Evolutionary conservation across 768 basidiomycete genomes (phyloP), one percentile per base, ranked within the genome.

Genomic region (Phaeotremella skinneri): DNA sequence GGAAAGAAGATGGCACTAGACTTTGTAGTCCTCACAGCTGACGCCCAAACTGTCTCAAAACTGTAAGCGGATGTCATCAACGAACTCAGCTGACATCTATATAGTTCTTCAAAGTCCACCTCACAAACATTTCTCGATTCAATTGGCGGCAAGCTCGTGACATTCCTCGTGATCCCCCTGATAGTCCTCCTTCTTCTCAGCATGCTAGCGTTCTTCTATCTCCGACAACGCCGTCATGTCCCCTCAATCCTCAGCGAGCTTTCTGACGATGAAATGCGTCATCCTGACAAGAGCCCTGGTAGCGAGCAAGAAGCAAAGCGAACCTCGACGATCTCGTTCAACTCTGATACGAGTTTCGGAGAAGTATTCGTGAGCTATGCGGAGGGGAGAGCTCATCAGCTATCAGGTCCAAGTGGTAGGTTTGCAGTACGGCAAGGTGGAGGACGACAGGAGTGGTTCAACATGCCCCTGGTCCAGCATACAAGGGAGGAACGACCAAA

Each of bases 1-100:
- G 32, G 58, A 14, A 50, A 55, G 31, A 66, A 61, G 57, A 61
- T 69, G 63, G 41, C 66, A 0, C n/a, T 74, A 7, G 67, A 70
- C 51, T 69, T 69, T 50, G 53, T 71, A 6, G 30, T 70, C 14
- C 43, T 70, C 5, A 68, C 65, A 23, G 52, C 65, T 11, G 56
- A 60, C 55, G 13, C 53, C 16, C 49, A 55, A 17, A 58, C 55
- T 17, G n/a, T 66, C 0, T 61, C 63, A 26, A 26, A 58, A 29
- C 30, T 68, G 64, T 69, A 30, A 55, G 67, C 55, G 11, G 6
- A n/a, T 21, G 27, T 37, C 32, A 9, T 25, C 54, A 13, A 26
- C 14, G 26, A 32, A 3, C 27, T 25, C 25, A 6, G 26, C 49
- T 47, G 54, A 60, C 54, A 30, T n/a, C 26, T 29, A 21, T 20